phyloP scores from a whole-genome alignment of 805 yeast species.

The Ogataea wickerhamii region DNA sequence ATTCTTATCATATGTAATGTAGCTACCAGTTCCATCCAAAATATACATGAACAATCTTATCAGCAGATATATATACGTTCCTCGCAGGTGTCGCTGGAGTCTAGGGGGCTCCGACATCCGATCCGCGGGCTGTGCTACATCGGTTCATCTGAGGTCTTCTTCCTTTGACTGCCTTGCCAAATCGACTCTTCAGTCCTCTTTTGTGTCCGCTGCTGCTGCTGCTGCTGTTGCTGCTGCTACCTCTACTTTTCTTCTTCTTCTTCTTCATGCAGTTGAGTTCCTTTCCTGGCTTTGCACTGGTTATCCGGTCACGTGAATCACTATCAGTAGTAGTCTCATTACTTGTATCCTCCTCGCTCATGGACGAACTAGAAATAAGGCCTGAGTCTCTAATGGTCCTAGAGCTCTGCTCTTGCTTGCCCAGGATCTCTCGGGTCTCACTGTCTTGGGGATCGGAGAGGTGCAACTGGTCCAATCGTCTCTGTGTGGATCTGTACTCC shows the following conservation, averaged over 20 bases:
- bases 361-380: neutral
- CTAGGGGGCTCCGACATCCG: too few relatives aligned
- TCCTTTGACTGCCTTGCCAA: constrained; percentile 2
- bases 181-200: constrained; percentile 5
- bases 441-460: neutral
- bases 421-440: neutral
- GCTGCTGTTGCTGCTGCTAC: too few relatives aligned
- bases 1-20: too few relatives aligned
- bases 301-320: neutral
- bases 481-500: neutral
- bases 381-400: neutral
- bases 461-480: neutral
- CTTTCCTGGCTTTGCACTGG: neutral
- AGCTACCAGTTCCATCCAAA: too few relatives aligned
- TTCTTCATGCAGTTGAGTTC: neutral
- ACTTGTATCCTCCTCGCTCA: constrained; percentile 2
- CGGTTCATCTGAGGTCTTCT: neutral
- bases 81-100: too few relatives aligned
- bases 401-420: neutral
- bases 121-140: too few relatives aligned
- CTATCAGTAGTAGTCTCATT: neutral
- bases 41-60: too few relatives aligned
- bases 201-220: neutral
- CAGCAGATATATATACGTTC: too few relatives aligned
- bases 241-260: too few relatives aligned